phyloP scores from a whole-genome alignment of 768 basidiomycete species.

The Porpolomopsis calyptriformis region DNA sequence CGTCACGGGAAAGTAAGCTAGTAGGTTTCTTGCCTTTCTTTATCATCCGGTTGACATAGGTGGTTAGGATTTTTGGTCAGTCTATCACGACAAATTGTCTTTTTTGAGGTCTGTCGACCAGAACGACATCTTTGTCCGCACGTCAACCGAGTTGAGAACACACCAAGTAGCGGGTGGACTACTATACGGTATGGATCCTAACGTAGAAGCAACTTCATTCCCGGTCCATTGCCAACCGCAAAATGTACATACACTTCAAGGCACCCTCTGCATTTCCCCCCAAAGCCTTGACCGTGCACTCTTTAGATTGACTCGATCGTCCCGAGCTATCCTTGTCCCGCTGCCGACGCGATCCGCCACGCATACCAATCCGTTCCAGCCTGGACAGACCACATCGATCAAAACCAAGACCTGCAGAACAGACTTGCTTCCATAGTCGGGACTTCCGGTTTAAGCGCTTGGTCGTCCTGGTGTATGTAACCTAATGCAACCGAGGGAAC shows the following conservation, averaged over 20 bases:
- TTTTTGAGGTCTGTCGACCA: slow-evolving; percentile 10
- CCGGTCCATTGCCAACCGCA: slow-evolving; percentile 8
- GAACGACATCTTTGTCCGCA: slow-evolving; percentile 9
- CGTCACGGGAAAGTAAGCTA: slow-evolving; percentile 8
- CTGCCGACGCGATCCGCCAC: slow-evolving; percentile 9
- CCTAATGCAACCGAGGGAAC: background rate
- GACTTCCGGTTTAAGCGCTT: slow-evolving; percentile 9
- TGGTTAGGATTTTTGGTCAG: slow-evolving; percentile 11
- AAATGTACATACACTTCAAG: too few relatives aligned
- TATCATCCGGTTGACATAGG: background rate
- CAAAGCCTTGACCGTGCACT: too few relatives aligned
- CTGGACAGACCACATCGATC: slow-evolving; percentile 11
- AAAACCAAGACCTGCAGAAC: slow-evolving; percentile 8
- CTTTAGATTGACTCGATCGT: slow-evolving; percentile 12
- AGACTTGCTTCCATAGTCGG: slow-evolving; percentile 9
- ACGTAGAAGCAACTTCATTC: slow-evolving; percentile 2
- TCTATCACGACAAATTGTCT: slow-evolving; percentile 10
- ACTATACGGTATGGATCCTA: slow-evolving; percentile 11
- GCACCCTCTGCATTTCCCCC: too few relatives aligned
- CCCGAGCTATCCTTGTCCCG: slow-evolving; percentile 12
- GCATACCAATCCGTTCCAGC: slow-evolving; percentile 12
- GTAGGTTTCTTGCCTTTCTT: background rate
- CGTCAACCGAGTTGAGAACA: slow-evolving; percentile 11
- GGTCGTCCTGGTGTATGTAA: slow-evolving; percentile 12
- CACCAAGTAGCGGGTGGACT: slow-evolving; percentile 11